Evolutionary conservation across 345 rosid species (phyloP).

Genomic region (Gossypium thurberi): DNA sequence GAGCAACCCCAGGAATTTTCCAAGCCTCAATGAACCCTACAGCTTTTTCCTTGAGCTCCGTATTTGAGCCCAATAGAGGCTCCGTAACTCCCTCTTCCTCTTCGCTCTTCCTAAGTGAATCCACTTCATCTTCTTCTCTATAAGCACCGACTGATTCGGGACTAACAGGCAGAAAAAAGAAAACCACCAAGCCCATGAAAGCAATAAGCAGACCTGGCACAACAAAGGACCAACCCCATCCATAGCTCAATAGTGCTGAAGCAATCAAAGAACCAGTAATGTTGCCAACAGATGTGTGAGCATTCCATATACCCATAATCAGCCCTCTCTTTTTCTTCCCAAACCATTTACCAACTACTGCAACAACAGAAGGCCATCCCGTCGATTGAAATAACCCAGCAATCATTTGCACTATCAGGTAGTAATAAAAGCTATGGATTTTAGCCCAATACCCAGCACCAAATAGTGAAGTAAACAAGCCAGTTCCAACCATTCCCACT

Average conservation of each 20-base stretch:
- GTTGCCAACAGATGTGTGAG: slow-evolving; percentile 90
- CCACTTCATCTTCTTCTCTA: slow-evolving; percentile 38
- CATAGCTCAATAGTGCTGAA: slow-evolving; percentile 57
- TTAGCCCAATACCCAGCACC: slow-evolving; percentile 79
- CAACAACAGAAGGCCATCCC: slow-evolving; percentile 99
- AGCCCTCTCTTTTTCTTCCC: slow-evolving; percentile 89
- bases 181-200: slow-evolving; percentile 50
- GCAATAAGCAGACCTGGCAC: slow-evolving; percentile 65
- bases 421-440: slow-evolving; percentile 68
- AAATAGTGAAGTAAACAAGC: slow-evolving; percentile 69
- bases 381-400: slow-evolving; percentile 90
- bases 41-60: slow-evolving; percentile 38
- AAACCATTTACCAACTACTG: slow-evolving; percentile 91
- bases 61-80: slow-evolving; percentile 45
- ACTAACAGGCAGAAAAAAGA: slow-evolving; percentile 64
- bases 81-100: slow-evolving; percentile 39
- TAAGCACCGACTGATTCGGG: slow-evolving; percentile 69
- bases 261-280: slow-evolving; percentile 80
- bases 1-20: slow-evolving; percentile 94
- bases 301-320: slow-evolving; percentile 84
- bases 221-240: slow-evolving; percentile 99
- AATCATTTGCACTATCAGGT: slow-evolving; percentile 57
- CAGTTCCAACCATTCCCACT: slow-evolving; percentile 84
- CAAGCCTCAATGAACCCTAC: slow-evolving; percentile 91
- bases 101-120: slow-evolving; percentile 44